Base-by-base conservation (phyloP, 371 early-diverging fungal genomes). In the Mucor sp. region DNA sequence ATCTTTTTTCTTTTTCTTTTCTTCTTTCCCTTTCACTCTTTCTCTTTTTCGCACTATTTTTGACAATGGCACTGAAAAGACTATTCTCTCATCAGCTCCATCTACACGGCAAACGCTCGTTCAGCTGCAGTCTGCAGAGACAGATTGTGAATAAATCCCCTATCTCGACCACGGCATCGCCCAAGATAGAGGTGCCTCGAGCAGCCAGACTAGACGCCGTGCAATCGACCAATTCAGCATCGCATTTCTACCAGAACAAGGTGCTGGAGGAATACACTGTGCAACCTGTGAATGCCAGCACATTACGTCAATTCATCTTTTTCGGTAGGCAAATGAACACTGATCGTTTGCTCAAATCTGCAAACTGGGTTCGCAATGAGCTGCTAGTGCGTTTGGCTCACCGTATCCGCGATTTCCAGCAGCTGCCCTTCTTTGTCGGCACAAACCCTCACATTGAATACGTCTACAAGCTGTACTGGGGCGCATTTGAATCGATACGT, bases 301-400 rank as follows among this genome's bases (percentile, higher is more conserved):
- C 97, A 4, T 77, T 98, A 58, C 90, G 97, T 30, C 97, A 98
- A 76, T 89, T 97, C 58, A 92, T 95, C 30, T 89, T 94, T 68
- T 96, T 95, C 82, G 98, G 98, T n/a, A 85, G 95, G 57, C 91
- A 93, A 71, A 83, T 97, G 77, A 94, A 88, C 30, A 79, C 82
- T 19, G 93, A 92, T 15, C 93, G 94, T 69, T 86, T 98, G 6
- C 64, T 97, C 15, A 87, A 89, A 57, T 88, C 91, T 9, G 95
- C 94, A 30, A 94, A 95, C 74, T 96, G 95, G 86, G 91, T 96
- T 32, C 89, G 95, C 19, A 83, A 89, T 23, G 97, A 98, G 77
- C 85, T 98, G 4, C 90, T 96, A 1, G 89, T 97, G 11, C 91
- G 98, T 19, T 84, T 98, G 27, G 94, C 99, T 6, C 94, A 96